Percentiles rank a stretch among this genome's conserved stretches.
These are phyloP conservation scores for Solanum chacoense DNA, from an alignment of 305 asterid genomes.

Conservation along the genomic window DNA sequence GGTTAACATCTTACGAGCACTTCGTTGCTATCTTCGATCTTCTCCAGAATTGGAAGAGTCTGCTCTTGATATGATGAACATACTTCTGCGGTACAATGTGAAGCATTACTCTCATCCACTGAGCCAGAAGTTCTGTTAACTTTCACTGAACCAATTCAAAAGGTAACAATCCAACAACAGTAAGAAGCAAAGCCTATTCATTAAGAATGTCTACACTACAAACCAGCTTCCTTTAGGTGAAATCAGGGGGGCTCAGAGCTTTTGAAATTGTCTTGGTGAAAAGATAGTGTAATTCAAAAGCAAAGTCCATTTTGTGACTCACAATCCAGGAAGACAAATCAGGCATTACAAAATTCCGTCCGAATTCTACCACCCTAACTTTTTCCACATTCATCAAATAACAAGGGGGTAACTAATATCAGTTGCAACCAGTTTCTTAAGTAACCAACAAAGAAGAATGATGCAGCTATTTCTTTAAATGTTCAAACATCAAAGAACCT, in stretches of 20 bases:
- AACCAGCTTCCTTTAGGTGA: constrained; percentile 11
- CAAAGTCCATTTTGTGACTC: background rate
- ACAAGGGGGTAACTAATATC: background rate
- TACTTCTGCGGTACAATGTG: constrained; percentile 29
- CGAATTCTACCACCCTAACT: background rate
- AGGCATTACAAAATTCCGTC: background rate
- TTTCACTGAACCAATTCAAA: constrained; percentile 28
- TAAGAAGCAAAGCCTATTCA: background rate
- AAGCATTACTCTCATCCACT: constrained; percentile 24
- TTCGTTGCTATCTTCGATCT: constrained; percentile 45
- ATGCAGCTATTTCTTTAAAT: background rate
- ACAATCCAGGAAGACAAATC: background rate
- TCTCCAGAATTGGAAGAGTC: constrained; percentile 40
- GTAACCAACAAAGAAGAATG: background rate
- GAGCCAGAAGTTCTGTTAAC: constrained; percentile 24
- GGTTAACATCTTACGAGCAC: constrained; percentile 35
- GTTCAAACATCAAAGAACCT: background rate
- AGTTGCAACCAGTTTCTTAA: background rate
- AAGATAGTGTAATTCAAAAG: background rate
- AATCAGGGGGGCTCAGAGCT: background rate
- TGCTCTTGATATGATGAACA: constrained; percentile 24
- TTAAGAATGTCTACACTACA: background rate
- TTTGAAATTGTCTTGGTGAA: background rate
- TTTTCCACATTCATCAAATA: background rate
- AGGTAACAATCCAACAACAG: constrained; percentile 9